Base-by-base conservation (phyloP, 805 yeast genomes). In the Sugiyamaella valdiviana region DNA sequence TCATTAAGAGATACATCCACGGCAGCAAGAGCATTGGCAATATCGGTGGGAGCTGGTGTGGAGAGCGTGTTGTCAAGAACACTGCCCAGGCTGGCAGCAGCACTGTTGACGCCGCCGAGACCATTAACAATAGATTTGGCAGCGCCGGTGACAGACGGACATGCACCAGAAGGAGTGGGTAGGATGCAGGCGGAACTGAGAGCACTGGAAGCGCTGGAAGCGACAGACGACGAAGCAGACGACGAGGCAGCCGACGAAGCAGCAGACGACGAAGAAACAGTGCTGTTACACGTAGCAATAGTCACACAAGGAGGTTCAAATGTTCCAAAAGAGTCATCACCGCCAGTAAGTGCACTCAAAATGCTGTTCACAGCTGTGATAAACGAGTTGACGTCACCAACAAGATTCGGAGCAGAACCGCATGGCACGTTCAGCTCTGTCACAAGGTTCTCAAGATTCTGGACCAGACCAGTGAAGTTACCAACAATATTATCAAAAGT, bases 31-130 rank as follows among this genome's bases (percentile, higher is more conserved):
- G 46, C 39, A 9, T 29, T 42, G 12, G 16, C 35, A 23, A 61
- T 55, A 37, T 58, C 59, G 17, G 24, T 36, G n/a, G n/a, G n/a
- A n/a, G 16, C 17, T 36, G 5, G 19, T 22, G 7, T 39, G 7
- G 9, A n/a, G 22, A 15, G n/a, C n/a, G 29, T 6, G 16, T 5
- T 5, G 9, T 6, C n/a, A 14, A 21, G 36, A 24, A 12, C 17
- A 21, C 37, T 6, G 4, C 17, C 23, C 12, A 41, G 24, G 21
- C 14, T 29, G n/a, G 36, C 7, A 10, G 21, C 36, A 14, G 44
- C 36, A 23, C 21, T 38, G 12, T 26, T 16, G 4, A 29, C 44
- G 4, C 17, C 15, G 12, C 17, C 10, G 15, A 39, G 24, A 19
- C 32, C 42, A 39, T 10, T 12, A 21, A 39, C 42, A 22, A 23